A percentile compares a stretch with the other conserved stretches of the same genome.
Evolutionary conservation across 306 rosid genomes (phyloP).

Genomic region (Fragaria iinumae): DNA sequence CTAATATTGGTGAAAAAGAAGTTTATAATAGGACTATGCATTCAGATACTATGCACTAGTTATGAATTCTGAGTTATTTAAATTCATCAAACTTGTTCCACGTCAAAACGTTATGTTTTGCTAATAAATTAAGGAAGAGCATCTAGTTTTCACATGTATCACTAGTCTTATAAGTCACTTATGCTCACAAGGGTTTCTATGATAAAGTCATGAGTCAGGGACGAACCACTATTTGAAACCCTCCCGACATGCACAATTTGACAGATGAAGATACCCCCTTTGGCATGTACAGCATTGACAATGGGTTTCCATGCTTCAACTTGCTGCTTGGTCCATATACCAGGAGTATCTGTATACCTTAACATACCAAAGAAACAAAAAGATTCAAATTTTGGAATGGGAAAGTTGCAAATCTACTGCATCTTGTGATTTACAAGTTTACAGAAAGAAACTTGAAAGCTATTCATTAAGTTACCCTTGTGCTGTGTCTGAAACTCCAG

Average conservation of each 20-base stretch:
- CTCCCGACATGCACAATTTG: conserved; percentile 51
- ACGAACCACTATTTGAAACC: conserved; percentile 35
- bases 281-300: conserved; percentile 48
- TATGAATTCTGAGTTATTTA: background rate
- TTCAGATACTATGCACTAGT: background rate
- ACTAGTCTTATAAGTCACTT: background rate
- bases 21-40: background rate
- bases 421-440: too few relatives aligned
- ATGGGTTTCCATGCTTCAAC: conserved; percentile 55
- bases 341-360: conserved; percentile 37
- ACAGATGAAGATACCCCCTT: conserved; percentile 48
- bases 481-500: conserved; percentile 41
- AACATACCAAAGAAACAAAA: background rate
- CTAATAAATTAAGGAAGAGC: background rate
- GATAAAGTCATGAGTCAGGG: background rate
- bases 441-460: background rate
- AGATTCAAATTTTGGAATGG: background rate
- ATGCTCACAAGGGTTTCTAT: background rate
- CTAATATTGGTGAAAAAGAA: background rate
- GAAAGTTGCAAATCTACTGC: background rate
- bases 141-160: background rate
- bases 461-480: conserved; percentile 31
- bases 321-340: conserved; percentile 52
- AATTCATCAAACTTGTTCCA: too few relatives aligned
- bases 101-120: too few relatives aligned